A percentile compares a stretch with the other conserved stretches of the same genome.
phyloP scores from a whole-genome alignment of 2,329 filamentous ascomycete species.

The Fusarium sp. region DNA sequence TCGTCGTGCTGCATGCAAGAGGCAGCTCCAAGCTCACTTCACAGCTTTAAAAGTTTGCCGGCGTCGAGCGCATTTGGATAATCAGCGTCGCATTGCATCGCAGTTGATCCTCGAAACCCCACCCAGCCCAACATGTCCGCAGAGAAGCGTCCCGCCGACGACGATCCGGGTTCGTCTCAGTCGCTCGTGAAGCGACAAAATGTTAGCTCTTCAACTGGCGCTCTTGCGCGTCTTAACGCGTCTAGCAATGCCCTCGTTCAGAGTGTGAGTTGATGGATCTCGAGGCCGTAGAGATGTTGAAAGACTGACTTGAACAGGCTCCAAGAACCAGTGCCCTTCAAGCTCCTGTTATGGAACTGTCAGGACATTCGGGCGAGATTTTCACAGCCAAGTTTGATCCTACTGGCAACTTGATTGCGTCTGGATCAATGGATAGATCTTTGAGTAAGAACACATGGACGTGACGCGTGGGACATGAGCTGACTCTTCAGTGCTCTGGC shows the following conservation, averaged over 20 bases:
- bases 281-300: neutral
- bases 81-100: constrained; percentile 16
- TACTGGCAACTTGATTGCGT: constrained; percentile 88
- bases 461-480: neutral
- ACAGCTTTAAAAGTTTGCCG: constrained; percentile 15
- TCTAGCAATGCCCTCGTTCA: constrained; percentile 63
- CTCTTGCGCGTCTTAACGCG: constrained; percentile 64
- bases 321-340: constrained; percentile 85
- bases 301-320: constrained; percentile 63
- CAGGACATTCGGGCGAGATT: constrained; percentile 85
- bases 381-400: constrained; percentile 93
- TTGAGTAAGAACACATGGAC: constrained; percentile 72
- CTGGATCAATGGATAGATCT: constrained; percentile 92
- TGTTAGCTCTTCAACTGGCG: constrained; percentile 61
- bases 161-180: constrained; percentile 82
- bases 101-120: neutral
- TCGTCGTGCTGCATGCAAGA: constrained; percentile 24
- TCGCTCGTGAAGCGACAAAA: constrained; percentile 93
- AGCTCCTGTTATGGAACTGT: constrained; percentile 93
- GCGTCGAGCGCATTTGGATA: constrained; percentile 16
- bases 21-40: constrained; percentile 25
- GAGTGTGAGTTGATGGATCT: constrained; percentile 54
- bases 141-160: constrained; percentile 92
- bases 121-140: constrained; percentile 75
- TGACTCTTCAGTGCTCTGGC: constrained; percentile 81